Percentiles rank a stretch among this genome's conserved stretches.
Evolutionary conservation across 176 grass and related monocot genomes (phyloP).

Genomic region (Rhynchospora pubera): DNA sequence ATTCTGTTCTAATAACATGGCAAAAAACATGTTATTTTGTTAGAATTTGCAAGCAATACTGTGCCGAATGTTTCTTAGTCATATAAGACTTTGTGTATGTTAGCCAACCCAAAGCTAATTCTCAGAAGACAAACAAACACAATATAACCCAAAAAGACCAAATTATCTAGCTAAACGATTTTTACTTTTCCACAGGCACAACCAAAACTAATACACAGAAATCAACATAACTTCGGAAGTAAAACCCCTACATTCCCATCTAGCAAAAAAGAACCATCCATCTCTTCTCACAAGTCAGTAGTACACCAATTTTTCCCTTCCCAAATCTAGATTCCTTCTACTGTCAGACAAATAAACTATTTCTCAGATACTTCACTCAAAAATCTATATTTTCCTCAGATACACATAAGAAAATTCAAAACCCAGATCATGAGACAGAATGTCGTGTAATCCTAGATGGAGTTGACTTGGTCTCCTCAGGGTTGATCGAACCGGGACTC

Average conservation of each 20-base stretch:
- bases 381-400: conserved; percentile 14
- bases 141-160: background rate
- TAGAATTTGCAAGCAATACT: background rate
- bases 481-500: conserved; percentile 66
- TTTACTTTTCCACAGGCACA: background rate
- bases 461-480: conserved; percentile 56
- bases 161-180: background rate
- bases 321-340: conserved; percentile 18
- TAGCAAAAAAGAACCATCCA: conserved; percentile 2
- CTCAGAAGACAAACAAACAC: no score
- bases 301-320: background rate
- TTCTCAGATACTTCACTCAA: conserved; percentile 14
- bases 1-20: background rate
- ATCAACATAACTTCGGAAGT: conserved; percentile 10
- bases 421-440: conserved; percentile 34
- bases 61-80: background rate
- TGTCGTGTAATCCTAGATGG: conserved; percentile 50
- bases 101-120: background rate
- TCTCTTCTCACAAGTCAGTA: conserved; percentile 3
- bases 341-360: conserved; percentile 11
- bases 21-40: background rate
- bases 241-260: background rate
- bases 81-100: background rate
- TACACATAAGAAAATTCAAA: conserved; percentile 25
- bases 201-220: conserved; percentile 1